Evolutionary conservation across 164 flowering plant species (phyloP), one percentile per base, ranked within the genome.

Genomic region (Malania oleifera): DNA sequence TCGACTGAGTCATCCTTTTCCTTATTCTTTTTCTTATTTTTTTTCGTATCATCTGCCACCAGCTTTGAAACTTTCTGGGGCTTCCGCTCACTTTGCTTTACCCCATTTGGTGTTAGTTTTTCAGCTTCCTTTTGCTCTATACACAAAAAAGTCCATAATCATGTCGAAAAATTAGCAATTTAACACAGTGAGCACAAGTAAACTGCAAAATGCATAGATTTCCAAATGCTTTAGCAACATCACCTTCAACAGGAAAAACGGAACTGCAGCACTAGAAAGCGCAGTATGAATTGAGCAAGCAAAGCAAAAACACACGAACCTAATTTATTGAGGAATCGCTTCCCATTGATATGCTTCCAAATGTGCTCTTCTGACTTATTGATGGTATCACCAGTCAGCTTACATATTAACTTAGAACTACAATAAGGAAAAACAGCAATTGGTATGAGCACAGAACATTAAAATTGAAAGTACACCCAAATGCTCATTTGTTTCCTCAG

Each of bases 331-430:
- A 81, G 86, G 68, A 93, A 93, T 23, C 87, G 77, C 64, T 63
- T 85, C 52, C 99, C 99, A 59, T 75, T 88, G 38, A 93, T 77
- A 63, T 90, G 97, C 80, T 90, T 93, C 97, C 97, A 90, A 19
- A 93, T 83, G 64, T 90, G 97, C 63, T 93, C 96, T 73, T 93
- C 99, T 1, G 85, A 59, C 72, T 93, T 93, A 57, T 93, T 93
- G 57, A 93, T 68, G 0, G 79, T 81, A 70, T 74, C 85, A 52
- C 95, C 97, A 5, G 97, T 93, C 27, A 93, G 70, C 69, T 82
- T 86, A 68, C 99, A 90, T 29, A 78, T 76, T 62, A 93, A 52
- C 75, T 86, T 93, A 5, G 92, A 86, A 44, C 97, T 93, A 72
- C 65, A 68, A 58, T 27, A 14, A 46, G 26, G 44, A 20, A 23